These are phyloP conservation scores for Trichosporon ovoides DNA, from an alignment of 1,284 basidiomycete species.

Conservation along the genomic window DNA sequence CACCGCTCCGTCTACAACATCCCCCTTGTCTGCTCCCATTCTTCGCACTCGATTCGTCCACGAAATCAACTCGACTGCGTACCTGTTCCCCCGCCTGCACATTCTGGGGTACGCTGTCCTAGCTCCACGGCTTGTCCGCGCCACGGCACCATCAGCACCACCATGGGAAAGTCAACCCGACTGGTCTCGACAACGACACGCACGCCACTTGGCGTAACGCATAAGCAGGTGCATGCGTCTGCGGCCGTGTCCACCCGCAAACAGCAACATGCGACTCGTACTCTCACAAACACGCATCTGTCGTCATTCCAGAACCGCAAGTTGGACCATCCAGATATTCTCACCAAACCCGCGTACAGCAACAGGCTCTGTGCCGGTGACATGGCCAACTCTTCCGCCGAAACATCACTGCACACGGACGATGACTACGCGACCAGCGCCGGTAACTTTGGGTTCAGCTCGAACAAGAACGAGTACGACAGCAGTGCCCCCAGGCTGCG, in stretches of 20 bases:
- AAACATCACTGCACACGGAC: background rate
- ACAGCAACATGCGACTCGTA: background rate
- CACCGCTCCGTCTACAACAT: no score
- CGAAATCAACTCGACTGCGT: background rate
- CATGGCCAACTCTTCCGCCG: background rate
- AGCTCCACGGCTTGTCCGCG: background rate
- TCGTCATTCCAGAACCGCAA: background rate
- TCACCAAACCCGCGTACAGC: background rate
- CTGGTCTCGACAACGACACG: background rate
- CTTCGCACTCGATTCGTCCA: background rate
- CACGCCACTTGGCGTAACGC: constrained; percentile 1
- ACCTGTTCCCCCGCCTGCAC: background rate
- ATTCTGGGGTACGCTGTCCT: background rate
- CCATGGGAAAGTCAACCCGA: background rate
- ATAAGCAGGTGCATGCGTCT: background rate
- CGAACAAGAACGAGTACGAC: background rate
- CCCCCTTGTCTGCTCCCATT: background rate
- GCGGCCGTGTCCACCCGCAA: background rate
- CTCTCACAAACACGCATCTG: background rate
- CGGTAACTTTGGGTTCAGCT: background rate
- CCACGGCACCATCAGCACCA: constrained; percentile 3
- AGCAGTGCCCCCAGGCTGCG: constrained; percentile 17
- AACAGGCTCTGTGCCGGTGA: background rate
- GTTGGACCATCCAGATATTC: background rate
- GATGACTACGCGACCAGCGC: background rate